A percentile compares a stretch with the other conserved stretches of the same genome.
phyloP scores from a whole-genome alignment of 2,329 filamentous ascomycete species.

The Penicillium brasilianum region DNA sequence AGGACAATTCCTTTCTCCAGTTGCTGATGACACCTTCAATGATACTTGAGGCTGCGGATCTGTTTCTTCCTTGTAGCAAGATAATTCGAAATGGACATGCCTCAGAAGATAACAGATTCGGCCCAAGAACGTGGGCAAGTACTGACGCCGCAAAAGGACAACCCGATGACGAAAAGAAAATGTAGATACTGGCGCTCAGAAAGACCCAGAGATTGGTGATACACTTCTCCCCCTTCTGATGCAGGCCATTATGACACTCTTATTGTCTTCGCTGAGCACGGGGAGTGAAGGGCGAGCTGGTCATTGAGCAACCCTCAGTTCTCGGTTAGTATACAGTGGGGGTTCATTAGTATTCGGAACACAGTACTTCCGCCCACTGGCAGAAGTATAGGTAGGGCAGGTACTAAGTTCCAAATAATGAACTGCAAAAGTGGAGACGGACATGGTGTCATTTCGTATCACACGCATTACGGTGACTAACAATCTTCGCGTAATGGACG shows the following conservation, averaged over 20 bases:
- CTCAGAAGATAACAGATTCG: constrained; percentile 2
- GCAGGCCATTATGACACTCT: not conserved
- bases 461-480: constrained; percentile 1
- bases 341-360: too few species aligned
- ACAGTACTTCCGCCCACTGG: too few species aligned
- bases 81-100: constrained; percentile 5
- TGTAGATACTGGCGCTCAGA: constrained; percentile 8
- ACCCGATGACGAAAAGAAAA: constrained; percentile 7
- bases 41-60: not conserved
- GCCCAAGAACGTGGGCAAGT: constrained; percentile 1
- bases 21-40: not conserved
- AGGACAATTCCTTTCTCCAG: constrained; percentile 3
- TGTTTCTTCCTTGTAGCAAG: constrained; percentile 2
- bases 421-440: too few species aligned
- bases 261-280: constrained; percentile 4
- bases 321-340: constrained; percentile 7
- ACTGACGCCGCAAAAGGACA: constrained; percentile 6
- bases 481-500: constrained; percentile 12
- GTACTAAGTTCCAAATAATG: not conserved
- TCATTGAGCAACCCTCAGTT: constrained; percentile 10
- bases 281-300: constrained; percentile 13
- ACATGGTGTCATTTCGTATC: not conserved
- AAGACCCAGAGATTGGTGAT: not conserved
- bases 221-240: constrained; percentile 2
- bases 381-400: too few species aligned